Conservation (phyloP, 75 land plant genomes). For the Chamaecyparis obtusa region DNA sequence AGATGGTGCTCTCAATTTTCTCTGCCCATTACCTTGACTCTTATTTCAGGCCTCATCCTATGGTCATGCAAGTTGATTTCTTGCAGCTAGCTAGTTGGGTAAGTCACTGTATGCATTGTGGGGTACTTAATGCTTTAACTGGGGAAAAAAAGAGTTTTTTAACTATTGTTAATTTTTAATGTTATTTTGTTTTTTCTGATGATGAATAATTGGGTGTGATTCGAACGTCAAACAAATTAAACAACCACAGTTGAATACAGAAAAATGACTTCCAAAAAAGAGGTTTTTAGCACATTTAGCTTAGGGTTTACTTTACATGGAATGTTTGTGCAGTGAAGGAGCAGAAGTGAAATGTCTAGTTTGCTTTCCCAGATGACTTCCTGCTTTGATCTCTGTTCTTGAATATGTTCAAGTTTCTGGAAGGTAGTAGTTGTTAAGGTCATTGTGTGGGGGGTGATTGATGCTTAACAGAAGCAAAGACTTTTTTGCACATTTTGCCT, state of each 20-base stretch:
- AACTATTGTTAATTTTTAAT: too few relatives aligned
- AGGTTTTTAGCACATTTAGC: too few relatives aligned
- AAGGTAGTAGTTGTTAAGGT: too few relatives aligned
- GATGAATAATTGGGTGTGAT: too few relatives aligned
- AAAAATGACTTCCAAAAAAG: too few relatives aligned
- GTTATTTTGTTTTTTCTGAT: too few relatives aligned
- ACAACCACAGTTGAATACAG: too few relatives aligned
- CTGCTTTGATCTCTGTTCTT: background rate
- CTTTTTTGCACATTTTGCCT: background rate
- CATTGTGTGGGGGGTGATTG: too few relatives aligned
- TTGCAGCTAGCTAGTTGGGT: constrained; percentile 15
- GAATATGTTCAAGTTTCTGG: background rate
- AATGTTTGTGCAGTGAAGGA: background rate
- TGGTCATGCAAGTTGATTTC: constrained; percentile 46
- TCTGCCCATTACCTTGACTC: constrained; percentile 28
- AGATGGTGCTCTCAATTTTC: constrained; percentile 39
- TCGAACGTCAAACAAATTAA: too few relatives aligned
- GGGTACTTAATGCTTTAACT: background rate
- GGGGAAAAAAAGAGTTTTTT: too few relatives aligned
- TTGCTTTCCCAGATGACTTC: background rate
- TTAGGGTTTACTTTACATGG: background rate
- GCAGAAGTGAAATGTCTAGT: background rate
- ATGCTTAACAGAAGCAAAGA: background rate
- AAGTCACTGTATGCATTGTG: background rate
- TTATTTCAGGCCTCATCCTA: constrained; percentile 36